Evolutionary conservation across 768 basidiomycete species (phyloP), one percentile per base, ranked within the genome.

Genomic region (Cantharellus anzutake): DNA sequence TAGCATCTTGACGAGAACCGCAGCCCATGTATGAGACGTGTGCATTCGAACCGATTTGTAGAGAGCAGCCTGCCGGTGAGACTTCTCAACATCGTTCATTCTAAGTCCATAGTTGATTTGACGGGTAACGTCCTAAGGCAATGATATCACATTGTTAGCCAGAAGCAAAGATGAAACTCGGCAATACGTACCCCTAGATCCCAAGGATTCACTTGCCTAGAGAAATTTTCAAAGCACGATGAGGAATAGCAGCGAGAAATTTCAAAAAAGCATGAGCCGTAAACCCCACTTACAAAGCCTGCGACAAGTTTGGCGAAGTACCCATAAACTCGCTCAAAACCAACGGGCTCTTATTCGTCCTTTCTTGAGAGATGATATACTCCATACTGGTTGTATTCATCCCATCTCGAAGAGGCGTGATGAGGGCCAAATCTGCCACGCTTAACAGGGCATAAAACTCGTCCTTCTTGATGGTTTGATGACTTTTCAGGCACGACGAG

Each of bases 381-480:
- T 98, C 94, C 91, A 96, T 94, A 57, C 83, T 85, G 0, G 93
- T 96, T 11, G 94, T 97, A 76, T 99, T 99, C 96, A 98, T 98
- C 3, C 94, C 96, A 67, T 99, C 94, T 41, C 94, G 81, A 4
- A 97, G 76, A 0, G 92, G 90, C 0, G 94, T 97, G 70, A 97
- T 94, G 48, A 98, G 83, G 14, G 85, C 94, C 7, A 98, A 77
- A 68, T 97, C 93, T 3, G 94, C 93, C 2, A 89, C 93, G 59
- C 82, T 83, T 42, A 99, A 75, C 7, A 99, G 77, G 0, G 91
- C 94, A 71, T 97, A 97, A 70, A 96, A 99, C 69, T 99, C 94
- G 71, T 98, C 91, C 70, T 91, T 89, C 70, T 94, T 94, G 66
- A 99, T 81, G 1, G 88, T 83, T 72, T 99, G 94, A 71, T 99